Base-by-base conservation (phyloP, 208 protist species). In the Leishmania arabica region DNA sequence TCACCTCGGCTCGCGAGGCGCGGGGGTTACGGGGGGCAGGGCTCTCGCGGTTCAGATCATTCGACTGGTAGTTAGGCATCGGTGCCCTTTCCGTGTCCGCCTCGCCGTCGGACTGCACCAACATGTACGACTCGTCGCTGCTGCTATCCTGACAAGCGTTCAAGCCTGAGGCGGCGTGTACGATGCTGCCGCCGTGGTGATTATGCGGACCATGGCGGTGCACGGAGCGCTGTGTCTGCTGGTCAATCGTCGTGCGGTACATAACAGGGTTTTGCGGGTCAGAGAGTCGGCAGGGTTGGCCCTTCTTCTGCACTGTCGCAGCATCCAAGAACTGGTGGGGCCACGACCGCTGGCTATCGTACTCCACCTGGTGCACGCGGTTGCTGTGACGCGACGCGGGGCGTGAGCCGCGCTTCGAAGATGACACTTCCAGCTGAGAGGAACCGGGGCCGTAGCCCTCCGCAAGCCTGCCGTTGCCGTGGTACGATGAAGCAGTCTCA, bases 251-350 rank as follows among this genome's bases (percentile, higher is more conserved):
- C 37, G 69, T 71, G 21, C 71, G 51, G 53, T 85, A 75, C 11
- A 64, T 45, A 9, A 47, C 62, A 2, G 64, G 37, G 34, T n/a
- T 66, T 2, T 78, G 73, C 53, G 72, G 80, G 49, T 88, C 79
- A 0, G 81, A 69, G 31, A 87, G 75, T 17, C 84, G 68, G 34
- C 76, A 56, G 27, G 87, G 87, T 42, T 51, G 66, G 9, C 87
- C 84, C 58, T 90, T 90, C 87, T 88, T 90, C 37, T 88, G 84
- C 73, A 90, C 60, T 5, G 84, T 82, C 17, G 86, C 83, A 1
- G 79, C 21, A 69, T 78, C 81, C 21, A 87, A 49, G 66, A 90
- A 90, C 64, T 85, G 79, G 31, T 47, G 70, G 0, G 86, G 86
- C 86, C 86, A 90, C 69, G 78, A 77, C 58, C 64, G 58, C 54